Base-by-base conservation (phyloP, 1,139 yeast genomes). In the Pichia inconspicua region DNA sequence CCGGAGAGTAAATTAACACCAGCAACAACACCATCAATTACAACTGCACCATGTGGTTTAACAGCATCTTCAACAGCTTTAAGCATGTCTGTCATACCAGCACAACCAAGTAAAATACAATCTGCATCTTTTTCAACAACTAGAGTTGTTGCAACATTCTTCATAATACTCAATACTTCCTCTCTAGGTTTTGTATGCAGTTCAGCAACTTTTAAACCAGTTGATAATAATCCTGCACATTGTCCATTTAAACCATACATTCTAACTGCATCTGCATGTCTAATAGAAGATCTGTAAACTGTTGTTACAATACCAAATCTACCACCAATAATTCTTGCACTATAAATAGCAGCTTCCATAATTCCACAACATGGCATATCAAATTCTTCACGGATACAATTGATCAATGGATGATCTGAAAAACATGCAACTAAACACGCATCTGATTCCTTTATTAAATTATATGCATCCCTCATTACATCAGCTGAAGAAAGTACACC, bases 21-120 rank as follows among this genome's bases (percentile, higher is more conserved):
- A 5, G 57, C 53, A 30, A 55, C 57, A n/a, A 60, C 64, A n/a
- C 64, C 63, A 46, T 60, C 64, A 28, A 60, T 55, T 2, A 60
- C 64, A 25, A 53, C 53, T 3, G 58, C 61, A 14, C 55, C 55
- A 22, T 49, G 42, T 14, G 51, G 48, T 22, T 43, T 41, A 1
- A 65, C 67, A 10, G 65, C 60, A 1, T 53, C 48, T 22, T 58
- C 59, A 11, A 65, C 66, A 1, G 68, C 66, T 6, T 48, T 46
- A 40, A 61, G 61, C 67, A 66, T 64, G 47, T 65, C 68, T 3
- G 64, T 55, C 69, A 66, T 66, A 11, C 69, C 69, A 42, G 68
- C 67, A 54, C 69, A 65, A 5, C 69, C 69, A 10, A 66, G 48
- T 10, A 66, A 57, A 14, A 66, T 43, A 8, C 56, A 56, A 54